Evolutionary conservation across 768 basidiomycete species (phyloP), one percentile per base, ranked within the genome.

Genomic region (Pleurotus cornucopiae): DNA sequence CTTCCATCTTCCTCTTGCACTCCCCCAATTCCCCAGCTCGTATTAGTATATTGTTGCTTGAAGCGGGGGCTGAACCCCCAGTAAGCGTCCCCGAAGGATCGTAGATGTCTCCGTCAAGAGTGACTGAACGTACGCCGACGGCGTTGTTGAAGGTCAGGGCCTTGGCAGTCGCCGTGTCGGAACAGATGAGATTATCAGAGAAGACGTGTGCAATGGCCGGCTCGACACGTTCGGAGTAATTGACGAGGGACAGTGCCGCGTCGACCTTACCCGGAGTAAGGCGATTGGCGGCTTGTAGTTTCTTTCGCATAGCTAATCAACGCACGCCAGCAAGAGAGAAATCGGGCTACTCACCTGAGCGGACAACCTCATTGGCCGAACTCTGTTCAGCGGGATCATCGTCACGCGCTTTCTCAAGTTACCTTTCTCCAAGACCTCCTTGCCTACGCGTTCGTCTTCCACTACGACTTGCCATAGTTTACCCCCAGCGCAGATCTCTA

Each of bases 151-250:
- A 98, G 0, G 97, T 97, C 43, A 97, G 90, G 0, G 74, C 71
- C 66, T 93, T 92, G 1, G 97, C 97, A 0, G 94, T 79, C 16
- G 86, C 85, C 2, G 94, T 82, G 62, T 96, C 93, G 47, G 86
- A 84, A 67, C 95, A 98, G 66, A 99, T 86, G 58, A 98, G 79
- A 2, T 91, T 92, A 67, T 94, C 88, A 55, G 90, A 88, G 69
- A 98, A 99, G 16, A 98, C 95, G 71, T 86, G 98, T 11, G 86
- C 77, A 82, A 98, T 94, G 14, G 97, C 97, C 26, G 84, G 86
- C 3, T 85, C 78, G 30, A 98, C 88, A 45, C 94, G 91, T 2
- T 84, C 71, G 11, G 84, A 75, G 69, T 91, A 96, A 1, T 87
- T 85, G 40, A 98, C 85, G 5, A 98, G 82, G 13, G 91, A 89